phyloP scores from a whole-genome alignment of 768 basidiomycete species.

The Xerocomellus amylosporus region DNA sequence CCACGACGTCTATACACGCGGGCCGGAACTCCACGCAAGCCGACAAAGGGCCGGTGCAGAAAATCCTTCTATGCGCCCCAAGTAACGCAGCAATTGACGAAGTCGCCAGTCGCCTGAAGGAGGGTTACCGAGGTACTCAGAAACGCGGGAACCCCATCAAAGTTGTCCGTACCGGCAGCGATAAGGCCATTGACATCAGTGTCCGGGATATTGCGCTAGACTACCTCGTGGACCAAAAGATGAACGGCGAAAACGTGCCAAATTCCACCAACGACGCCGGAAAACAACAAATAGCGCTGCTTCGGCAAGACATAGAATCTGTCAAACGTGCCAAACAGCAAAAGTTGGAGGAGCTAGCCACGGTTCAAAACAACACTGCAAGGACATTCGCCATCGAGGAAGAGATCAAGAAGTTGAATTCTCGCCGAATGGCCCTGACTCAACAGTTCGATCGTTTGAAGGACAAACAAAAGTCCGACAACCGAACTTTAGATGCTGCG shows the following conservation, averaged over 20 bases:
- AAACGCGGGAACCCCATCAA: conserved; percentile 59
- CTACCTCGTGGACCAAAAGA: conserved; percentile 74
- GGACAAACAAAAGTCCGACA: conserved; percentile 80
- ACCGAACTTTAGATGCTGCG: conserved; percentile 77
- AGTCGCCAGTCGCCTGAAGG: conserved; percentile 82
- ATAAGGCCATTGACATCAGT: conserved; percentile 68
- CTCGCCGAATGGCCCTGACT: conserved; percentile 59
- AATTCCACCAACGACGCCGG: conserved; percentile 49
- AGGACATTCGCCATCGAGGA: conserved; percentile 57
- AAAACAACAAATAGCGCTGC: conserved; percentile 51
- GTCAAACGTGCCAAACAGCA: conserved; percentile 57
- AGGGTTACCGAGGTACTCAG: conserved; percentile 61
- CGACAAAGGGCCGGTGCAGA: conserved; percentile 52
- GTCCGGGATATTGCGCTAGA: conserved; percentile 89
- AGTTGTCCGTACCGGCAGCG: conserved; percentile 87
- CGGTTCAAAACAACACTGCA: conserved; percentile 54
- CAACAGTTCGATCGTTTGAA: conserved; percentile 72
- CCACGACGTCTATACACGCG: conserved; percentile 49
- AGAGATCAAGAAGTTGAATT: conserved; percentile 65
- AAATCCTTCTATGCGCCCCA: conserved; percentile 90
- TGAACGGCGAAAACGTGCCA: conserved; percentile 43
- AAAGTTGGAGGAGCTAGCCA: conserved; percentile 60
- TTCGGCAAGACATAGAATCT: conserved; percentile 67
- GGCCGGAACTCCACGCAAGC: conserved; percentile 40
- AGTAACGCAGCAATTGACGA: conserved; percentile 99